phyloP scores from a whole-genome alignment of 2,329 filamentous ascomycete species.

The Endothia cerciana region DNA sequence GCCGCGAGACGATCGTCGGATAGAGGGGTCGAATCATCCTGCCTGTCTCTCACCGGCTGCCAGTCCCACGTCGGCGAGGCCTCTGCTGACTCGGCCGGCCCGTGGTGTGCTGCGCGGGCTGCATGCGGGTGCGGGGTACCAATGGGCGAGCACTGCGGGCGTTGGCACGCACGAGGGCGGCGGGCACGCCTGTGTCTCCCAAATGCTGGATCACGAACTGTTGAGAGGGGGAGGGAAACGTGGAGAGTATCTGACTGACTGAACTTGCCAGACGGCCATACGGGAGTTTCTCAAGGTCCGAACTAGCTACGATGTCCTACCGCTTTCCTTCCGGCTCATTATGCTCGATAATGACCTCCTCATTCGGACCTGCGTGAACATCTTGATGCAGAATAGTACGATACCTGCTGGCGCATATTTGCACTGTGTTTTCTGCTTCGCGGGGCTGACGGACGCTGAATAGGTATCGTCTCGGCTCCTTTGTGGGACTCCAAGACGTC shows the following conservation, averaged over 20 bases:
- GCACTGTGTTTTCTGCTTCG: not conserved
- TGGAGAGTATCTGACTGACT: slow-evolving; percentile 21
- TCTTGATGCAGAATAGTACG: slow-evolving; percentile 91
- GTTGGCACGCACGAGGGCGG: slow-evolving; percentile 9
- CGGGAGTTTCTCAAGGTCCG: slow-evolving; percentile 95
- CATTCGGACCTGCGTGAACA: slow-evolving; percentile 96
- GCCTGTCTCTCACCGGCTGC: slow-evolving; percentile 18
- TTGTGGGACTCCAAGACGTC: slow-evolving; percentile 95
- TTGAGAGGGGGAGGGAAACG: not conserved
- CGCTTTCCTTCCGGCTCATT: slow-evolving; percentile 93
- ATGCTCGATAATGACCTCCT: slow-evolving; percentile 93
- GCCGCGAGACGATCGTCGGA: slow-evolving; percentile 5
- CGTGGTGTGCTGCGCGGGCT: slow-evolving; percentile 21
- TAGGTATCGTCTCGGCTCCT: slow-evolving; percentile 95
- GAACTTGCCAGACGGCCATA: slow-evolving; percentile 71
- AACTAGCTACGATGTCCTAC: slow-evolving; percentile 96
- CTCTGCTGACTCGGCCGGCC: slow-evolving; percentile 20
- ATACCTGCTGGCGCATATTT: slow-evolving; percentile 4
- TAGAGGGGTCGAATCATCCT: not conserved
- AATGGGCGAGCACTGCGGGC: slow-evolving; percentile 17
- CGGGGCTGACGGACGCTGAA: slow-evolving; percentile 16
- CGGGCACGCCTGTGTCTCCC: slow-evolving; percentile 6
- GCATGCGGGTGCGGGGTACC: slow-evolving; percentile 29
- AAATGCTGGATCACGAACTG: not conserved
- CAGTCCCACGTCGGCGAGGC: slow-evolving; percentile 26